These are phyloP conservation scores for Cymbidium sinense DNA, from an alignment of 106 monocot species.

Conservation along the genomic window DNA sequence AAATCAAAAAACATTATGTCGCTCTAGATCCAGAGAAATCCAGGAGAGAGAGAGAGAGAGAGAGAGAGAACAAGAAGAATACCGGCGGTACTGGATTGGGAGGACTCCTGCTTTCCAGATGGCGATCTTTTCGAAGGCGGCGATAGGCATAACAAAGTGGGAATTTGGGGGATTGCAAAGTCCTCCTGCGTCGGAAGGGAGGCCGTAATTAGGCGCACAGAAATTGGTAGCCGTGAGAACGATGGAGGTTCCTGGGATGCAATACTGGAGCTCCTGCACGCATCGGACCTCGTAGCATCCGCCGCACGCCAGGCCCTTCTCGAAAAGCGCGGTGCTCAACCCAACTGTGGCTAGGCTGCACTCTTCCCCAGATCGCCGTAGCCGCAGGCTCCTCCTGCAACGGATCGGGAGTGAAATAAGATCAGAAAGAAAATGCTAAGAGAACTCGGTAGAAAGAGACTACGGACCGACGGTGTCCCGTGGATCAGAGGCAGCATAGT, in stretches of 20 bases:
- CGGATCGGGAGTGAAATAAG: not conserved
- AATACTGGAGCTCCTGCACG: conserved; percentile 78
- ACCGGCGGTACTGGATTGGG: conserved; percentile 93
- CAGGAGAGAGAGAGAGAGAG: too few relatives aligned
- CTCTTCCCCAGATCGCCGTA: conserved; percentile 75
- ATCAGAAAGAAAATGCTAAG: not conserved
- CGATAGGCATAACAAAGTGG: conserved; percentile 90
- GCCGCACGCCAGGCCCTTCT: conserved; percentile 74
- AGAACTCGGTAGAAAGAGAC: not conserved
- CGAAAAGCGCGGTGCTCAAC: conserved; percentile 71
- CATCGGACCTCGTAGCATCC: conserved; percentile 89
- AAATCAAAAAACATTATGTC: not conserved
- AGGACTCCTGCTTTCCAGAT: conserved; percentile 95
- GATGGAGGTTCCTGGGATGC: conserved; percentile 87
- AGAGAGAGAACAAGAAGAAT: not conserved
- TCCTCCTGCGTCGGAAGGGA: conserved; percentile 66
- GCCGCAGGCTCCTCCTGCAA: conserved; percentile 83
- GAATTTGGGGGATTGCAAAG: conserved; percentile 87
- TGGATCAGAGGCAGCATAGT: conserved; percentile 74
- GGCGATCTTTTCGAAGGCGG: conserved; percentile 96
- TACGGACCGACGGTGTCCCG: conserved; percentile 53
- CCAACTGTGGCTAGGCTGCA: conserved; percentile 84
- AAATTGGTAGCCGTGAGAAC: conserved; percentile 83
- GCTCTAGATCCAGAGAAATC: not conserved
- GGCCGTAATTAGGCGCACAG: conserved; percentile 89